Conservation (phyloP, 2,329 filamentous ascomycete species). For the Phaeosphaeria sp. region DNA sequence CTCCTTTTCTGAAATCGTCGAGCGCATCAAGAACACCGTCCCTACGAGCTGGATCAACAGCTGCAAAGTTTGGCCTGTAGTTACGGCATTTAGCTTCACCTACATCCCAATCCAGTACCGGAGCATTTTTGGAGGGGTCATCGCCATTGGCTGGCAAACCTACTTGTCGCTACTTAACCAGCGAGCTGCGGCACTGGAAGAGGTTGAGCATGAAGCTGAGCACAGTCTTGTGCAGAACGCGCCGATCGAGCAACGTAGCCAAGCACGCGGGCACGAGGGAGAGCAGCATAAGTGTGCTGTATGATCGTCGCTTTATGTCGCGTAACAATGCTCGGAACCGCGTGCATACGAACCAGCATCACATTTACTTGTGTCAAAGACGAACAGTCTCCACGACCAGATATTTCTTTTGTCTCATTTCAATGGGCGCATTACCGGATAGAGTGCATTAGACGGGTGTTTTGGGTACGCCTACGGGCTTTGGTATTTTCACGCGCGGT, state of each 20-base stretch:
- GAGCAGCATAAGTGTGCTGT: conserved; percentile 9
- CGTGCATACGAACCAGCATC: neutral
- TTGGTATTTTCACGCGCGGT: neutral
- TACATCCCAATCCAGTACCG: conserved; percentile 81
- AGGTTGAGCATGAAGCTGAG: conserved; percentile 22
- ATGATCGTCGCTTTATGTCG: neutral
- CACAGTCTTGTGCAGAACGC: conserved; percentile 4
- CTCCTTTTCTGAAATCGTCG: conserved; percentile 66
- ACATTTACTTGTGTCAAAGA: neutral
- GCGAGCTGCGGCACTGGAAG: conserved; percentile 68
- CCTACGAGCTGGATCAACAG: conserved; percentile 79
- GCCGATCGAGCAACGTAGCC: conserved; percentile 24
- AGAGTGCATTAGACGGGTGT: conserved; percentile 17
- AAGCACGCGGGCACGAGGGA: neutral
- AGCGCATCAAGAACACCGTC: conserved; percentile 77
- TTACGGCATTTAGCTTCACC: conserved; percentile 87
- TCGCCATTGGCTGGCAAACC: conserved; percentile 91
- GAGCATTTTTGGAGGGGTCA: conserved; percentile 75
- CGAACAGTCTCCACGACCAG: neutral
- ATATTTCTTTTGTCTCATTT: conserved; percentile 17
- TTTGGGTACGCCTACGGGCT: conserved; percentile 11
- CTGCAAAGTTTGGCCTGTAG: conserved; percentile 85
- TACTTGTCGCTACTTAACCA: conserved; percentile 85
- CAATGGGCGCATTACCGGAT: neutral
- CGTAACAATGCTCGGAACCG: neutral